phyloP scores from a whole-genome alignment of 768 basidiomycete genomes.

The Termitomyces sp. region DNA sequence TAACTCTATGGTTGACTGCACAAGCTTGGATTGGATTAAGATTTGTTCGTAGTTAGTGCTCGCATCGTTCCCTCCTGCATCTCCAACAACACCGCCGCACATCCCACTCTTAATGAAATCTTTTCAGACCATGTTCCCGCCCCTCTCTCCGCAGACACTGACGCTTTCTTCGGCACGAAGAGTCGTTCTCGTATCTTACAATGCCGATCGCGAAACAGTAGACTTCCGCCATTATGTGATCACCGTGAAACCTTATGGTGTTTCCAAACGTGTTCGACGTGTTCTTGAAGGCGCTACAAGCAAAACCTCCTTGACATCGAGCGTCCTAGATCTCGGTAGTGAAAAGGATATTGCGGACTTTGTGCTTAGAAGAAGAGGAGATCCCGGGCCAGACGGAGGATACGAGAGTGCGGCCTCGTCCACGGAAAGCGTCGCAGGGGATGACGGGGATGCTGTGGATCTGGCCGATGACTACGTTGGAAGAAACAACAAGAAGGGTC shows the following conservation, averaged over 20 bases:
- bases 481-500: slow-evolving; percentile 88
- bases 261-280: slow-evolving; percentile 86
- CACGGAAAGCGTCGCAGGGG: slow-evolving; percentile 78
- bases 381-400: slow-evolving; percentile 60
- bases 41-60: slow-evolving; percentile 71
- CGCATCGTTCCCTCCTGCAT: slow-evolving; percentile 77
- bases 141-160: slow-evolving; percentile 79
- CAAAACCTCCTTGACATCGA: slow-evolving; percentile 29
- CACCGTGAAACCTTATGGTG: slow-evolving; percentile 90
- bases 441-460: slow-evolving; percentile 79
- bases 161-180: slow-evolving; percentile 87
- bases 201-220: slow-evolving; percentile 78
- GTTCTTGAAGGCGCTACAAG: slow-evolving; percentile 63
- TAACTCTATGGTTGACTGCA: slow-evolving; percentile 4
- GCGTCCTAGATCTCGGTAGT: slow-evolving; percentile 75
- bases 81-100: slow-evolving; percentile 75
- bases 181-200: slow-evolving; percentile 91
- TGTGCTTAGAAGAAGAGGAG: slow-evolving; percentile 68
- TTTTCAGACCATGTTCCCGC: slow-evolving; percentile 95
- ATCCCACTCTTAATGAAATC: slow-evolving; percentile 91
- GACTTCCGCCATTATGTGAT: slow-evolving; percentile 95
- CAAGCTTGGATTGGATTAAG: neutral
- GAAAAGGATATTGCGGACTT: slow-evolving; percentile 97
- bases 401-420: slow-evolving; percentile 83
- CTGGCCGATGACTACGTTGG: slow-evolving; percentile 94